Conservation (phyloP, 306 rosid genomes). For the Vicia villosa region DNA sequence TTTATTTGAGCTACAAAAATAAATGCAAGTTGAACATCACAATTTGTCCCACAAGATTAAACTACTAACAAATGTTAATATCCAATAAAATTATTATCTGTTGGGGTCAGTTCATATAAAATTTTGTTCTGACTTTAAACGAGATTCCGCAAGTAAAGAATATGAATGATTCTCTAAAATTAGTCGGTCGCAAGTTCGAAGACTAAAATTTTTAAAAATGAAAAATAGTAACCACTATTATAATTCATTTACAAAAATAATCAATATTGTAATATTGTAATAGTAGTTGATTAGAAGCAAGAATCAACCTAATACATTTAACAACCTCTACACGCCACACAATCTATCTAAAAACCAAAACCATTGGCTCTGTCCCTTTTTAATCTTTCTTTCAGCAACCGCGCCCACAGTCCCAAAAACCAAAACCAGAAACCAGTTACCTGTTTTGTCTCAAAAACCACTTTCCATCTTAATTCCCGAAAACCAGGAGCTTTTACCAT, state of each 20-base stretch:
- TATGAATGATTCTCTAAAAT: too few species aligned
- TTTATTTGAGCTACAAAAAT: neutral
- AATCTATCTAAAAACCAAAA: conserved; percentile 36
- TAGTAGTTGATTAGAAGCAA: conserved; percentile 3
- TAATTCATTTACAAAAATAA: too few species aligned
- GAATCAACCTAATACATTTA: neutral
- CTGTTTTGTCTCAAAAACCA: conserved; percentile 41
- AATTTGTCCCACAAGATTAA: conserved; percentile 1
- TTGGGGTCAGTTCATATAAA: too few species aligned
- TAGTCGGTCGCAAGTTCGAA: too few species aligned
- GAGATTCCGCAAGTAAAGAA: too few species aligned
- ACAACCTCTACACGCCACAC: conserved; percentile 15
- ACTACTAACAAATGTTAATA: neutral
- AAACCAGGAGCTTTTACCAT: conserved; percentile 78
- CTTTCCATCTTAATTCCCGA: conserved; percentile 49
- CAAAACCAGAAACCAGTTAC: conserved; percentile 46
- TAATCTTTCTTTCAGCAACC: neutral
- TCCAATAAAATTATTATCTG: neutral
- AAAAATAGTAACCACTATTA: too few species aligned
- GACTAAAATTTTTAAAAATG: too few species aligned
- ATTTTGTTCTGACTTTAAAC: too few species aligned
- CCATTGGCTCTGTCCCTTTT: conserved; percentile 45
- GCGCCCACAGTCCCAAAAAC: conserved; percentile 54
- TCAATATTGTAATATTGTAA: neutral
- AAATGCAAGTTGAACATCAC: conserved; percentile 8